These are phyloP conservation scores for Fusarium tanahbumbuense DNA, from an alignment of 2,329 filamentous ascomycete genomes.

Conservation along the genomic window DNA sequence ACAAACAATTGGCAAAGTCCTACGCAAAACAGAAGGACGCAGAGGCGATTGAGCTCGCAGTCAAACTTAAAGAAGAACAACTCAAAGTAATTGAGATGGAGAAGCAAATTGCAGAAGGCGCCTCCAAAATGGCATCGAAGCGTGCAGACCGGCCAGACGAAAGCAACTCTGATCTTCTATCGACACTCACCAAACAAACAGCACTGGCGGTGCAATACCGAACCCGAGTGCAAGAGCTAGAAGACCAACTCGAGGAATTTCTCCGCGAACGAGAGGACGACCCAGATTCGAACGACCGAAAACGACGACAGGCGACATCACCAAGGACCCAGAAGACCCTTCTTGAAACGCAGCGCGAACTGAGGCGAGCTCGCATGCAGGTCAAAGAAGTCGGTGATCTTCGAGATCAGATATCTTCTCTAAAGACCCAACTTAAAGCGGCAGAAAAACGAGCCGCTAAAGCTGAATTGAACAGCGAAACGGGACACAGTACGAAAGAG, in stretches of 20 bases:
- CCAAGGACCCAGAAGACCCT: constrained; percentile 64
- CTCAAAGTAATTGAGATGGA: constrained; percentile 74
- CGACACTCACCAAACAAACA: constrained; percentile 68
- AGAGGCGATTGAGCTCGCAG: constrained; percentile 73
- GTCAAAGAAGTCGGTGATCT: constrained; percentile 63
- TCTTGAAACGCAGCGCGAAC: constrained; percentile 64
- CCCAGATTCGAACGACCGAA: constrained; percentile 47
- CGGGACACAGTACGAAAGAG: constrained; percentile 43
- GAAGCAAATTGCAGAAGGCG: constrained; percentile 68
- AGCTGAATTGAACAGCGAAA: constrained; percentile 46
- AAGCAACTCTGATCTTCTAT: constrained; percentile 61
- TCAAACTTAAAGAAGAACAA: constrained; percentile 75
- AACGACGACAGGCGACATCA: constrained; percentile 56
- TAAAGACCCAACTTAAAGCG: constrained; percentile 63
- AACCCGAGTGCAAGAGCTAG: constrained; percentile 69
- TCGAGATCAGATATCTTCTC: constrained; percentile 63
- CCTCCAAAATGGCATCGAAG: constrained; percentile 63
- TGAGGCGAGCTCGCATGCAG: constrained; percentile 66
- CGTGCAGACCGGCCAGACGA: constrained; percentile 52
- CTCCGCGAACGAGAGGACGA: constrained; percentile 53
- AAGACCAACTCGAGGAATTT: constrained; percentile 60
- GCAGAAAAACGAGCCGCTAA: constrained; percentile 59
- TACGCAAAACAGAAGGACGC: constrained; percentile 82
- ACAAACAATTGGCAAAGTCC: constrained; percentile 82
- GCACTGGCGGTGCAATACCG: constrained; percentile 68